Evolutionary conservation across 2,329 filamentous ascomycete species (phyloP).

Genomic region (Botrytis squamosa): DNA sequence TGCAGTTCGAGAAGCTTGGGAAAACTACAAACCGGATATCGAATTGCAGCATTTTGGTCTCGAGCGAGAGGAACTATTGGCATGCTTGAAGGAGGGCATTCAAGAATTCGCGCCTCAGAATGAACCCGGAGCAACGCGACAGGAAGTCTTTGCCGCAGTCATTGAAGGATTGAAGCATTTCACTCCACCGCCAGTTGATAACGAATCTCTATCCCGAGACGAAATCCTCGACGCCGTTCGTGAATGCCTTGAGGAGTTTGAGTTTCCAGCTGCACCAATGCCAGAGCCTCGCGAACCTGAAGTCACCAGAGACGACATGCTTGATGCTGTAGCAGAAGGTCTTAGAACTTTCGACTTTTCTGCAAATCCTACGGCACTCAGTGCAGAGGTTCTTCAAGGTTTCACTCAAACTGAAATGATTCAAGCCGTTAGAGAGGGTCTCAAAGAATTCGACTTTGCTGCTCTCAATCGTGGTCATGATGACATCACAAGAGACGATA

Average conservation of each 20-base stretch:
- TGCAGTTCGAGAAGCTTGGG: constrained; percentile 87
- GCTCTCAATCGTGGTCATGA: constrained; percentile 69
- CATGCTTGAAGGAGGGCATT: constrained; percentile 82
- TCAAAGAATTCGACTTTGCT: constrained; percentile 74
- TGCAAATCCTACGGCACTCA: constrained; percentile 31
- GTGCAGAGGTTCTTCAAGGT: constrained; percentile 53
- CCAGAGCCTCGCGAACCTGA: constrained; percentile 53
- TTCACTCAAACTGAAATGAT: constrained; percentile 82
- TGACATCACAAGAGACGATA: constrained; percentile 76
- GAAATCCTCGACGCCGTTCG: constrained; percentile 82
- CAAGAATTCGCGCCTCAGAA: constrained; percentile 62
- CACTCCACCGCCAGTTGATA: constrained; percentile 68
- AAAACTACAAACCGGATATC: constrained; percentile 91
- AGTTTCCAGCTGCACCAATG: constrained; percentile 65
- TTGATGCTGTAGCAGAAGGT: constrained; percentile 62
- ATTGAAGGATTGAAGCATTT: constrained; percentile 84
- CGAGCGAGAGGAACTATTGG: constrained; percentile 85
- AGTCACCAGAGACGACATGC: constrained; percentile 61
- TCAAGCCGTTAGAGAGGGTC: constrained; percentile 77
- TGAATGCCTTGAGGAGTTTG: constrained; percentile 83
- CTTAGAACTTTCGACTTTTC: constrained; percentile 52
- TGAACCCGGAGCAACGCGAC: constrained; percentile 64
- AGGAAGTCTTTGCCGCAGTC: constrained; percentile 82
- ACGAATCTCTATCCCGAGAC: constrained; percentile 71
- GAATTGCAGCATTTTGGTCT: constrained; percentile 87